Base-by-base conservation (phyloP, 2,329 filamentous ascomycete genomes). In the Triangularia setosa region DNA sequence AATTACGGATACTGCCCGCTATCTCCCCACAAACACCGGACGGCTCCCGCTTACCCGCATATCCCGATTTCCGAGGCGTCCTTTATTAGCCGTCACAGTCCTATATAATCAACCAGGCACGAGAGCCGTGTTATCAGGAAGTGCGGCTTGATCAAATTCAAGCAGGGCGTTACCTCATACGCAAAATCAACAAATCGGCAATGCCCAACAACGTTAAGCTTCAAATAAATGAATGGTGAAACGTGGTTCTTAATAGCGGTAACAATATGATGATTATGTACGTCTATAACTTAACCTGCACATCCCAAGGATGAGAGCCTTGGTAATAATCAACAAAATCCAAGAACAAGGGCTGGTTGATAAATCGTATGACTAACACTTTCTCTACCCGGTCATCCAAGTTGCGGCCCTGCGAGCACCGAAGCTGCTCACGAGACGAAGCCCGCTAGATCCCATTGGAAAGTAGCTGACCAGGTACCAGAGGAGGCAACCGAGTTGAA, bases 401-500 rank as follows among this genome's bases (percentile, higher is more conserved):
- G 93, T 86, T 4, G 92, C 86, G 40, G 96, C 91, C 73, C 93
- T 86, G 74, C 89, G 89, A 21, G 90, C 91, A 23, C 94, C 95
- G 74, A 97, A 95, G 2, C 87, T 88, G 53, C 93, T 92, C 64
- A 93, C 93, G 70, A 97, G 87, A 65, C 94, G 89, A 69, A 99
- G 80, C 52, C 95, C 92, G 62, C 89, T 91, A 64, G 91, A 91
- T 48, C 95, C 95, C 93, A 98, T 97, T 25, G 95, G 95, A 73
- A 98, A 98, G 78, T 99, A 99, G 79, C 92, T 96, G 77, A 98
- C 88, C 56, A 97, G 83, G 79, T 98, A 98, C 94, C 94, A 98
- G 56, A 92, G 69, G 68, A 98, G 81, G 68, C 90, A 91, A 61
- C 89, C 88, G 62, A 98, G 83, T 76, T 99, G 95, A 70, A 93